Base-by-base conservation (phyloP, 768 basidiomycete species). In the Serpula lacrymans region DNA sequence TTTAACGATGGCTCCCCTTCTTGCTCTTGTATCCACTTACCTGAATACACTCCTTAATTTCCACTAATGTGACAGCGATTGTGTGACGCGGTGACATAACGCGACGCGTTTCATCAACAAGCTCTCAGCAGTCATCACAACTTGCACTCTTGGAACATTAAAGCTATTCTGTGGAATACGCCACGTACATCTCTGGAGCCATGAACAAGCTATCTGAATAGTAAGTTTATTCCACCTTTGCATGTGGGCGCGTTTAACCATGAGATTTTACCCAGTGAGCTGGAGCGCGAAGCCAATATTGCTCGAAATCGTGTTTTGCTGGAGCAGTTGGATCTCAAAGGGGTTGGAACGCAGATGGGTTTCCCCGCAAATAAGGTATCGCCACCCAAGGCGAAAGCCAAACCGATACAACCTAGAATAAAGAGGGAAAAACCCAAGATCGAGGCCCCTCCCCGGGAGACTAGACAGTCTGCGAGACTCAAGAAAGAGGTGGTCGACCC, bases 241-340 rank as follows among this genome's bases (percentile, higher is more conserved):
- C 5, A 5, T 13, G 17, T 13, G 14, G 22, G 18, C 28, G 16
- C n/a, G 27, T 13, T 31, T 30, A n/a, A 20, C 10, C 12, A 23
- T 34, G n/a, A n/a, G n/a, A n/a, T 31, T 29, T 26, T 48, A 18
- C 10, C 29, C 41, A 78, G 78, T 30, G 88, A 89, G 63, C 64
- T 74, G 16, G 83, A 88, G 49, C 80, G 88, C 14, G 80, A 86
- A 56, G 82, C 79, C 7, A 91, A 88, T 52, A 88, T 91, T 32
- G 87, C 84, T 10, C 75, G 84, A 37, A 92, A 92, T 56, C 80
- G 77, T 30, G 82, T 78, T 3, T 67, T 90, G 7, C 69, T 92
- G 26, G 80, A 85, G 48, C 63, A 87, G 53, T 74, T 91, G 13
- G 78, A 85, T 13, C 68, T 88, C 23, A 74, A 77, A 51, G 75